These are phyloP conservation scores for Thelonectria olida DNA, from an alignment of 2,329 filamentous ascomycete species.

Conservation along the genomic window DNA sequence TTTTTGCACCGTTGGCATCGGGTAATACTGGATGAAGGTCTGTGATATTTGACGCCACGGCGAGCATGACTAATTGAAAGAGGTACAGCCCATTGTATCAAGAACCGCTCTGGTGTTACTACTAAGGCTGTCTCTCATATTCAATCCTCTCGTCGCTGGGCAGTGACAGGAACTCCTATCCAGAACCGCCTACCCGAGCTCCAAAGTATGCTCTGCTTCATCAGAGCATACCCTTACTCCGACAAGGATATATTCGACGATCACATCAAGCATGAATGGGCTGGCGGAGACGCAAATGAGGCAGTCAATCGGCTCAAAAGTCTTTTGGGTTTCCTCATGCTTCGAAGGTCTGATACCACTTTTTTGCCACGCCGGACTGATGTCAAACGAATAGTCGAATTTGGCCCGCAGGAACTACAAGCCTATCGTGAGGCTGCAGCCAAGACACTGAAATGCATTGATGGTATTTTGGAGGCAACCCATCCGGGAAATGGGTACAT, in stretches of 20 bases:
- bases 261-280: no score
- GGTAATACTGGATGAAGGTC: no score
- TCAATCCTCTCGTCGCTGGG: constrained; percentile 50
- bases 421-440: constrained; percentile 29
- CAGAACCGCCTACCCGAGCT: constrained; percentile 56
- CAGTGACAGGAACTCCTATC: constrained; percentile 58
- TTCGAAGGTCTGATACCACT: no score
- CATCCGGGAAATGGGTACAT: not conserved
- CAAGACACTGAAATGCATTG: not conserved
- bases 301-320: no score
- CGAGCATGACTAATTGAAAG: not conserved
- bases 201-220: constrained; percentile 51
- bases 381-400: constrained; percentile 15
- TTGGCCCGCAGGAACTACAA: constrained; percentile 47
- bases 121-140: constrained; percentile 46
- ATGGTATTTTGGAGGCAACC: not conserved
- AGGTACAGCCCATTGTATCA: not conserved
- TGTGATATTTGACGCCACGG: no score
- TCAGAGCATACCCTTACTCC: constrained; percentile 51
- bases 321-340: no score
- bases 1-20: no score
- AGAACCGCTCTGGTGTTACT: not conserved
- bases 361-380: no score
- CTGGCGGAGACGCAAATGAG: no score
- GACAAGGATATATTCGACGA: no score